A percentile compares a stretch with the other conserved stretches of the same genome.
These are phyloP conservation scores for Cladophialophora bantiana DNA, from an alignment of 2,329 filamentous ascomycete species.

Conservation along the genomic window DNA sequence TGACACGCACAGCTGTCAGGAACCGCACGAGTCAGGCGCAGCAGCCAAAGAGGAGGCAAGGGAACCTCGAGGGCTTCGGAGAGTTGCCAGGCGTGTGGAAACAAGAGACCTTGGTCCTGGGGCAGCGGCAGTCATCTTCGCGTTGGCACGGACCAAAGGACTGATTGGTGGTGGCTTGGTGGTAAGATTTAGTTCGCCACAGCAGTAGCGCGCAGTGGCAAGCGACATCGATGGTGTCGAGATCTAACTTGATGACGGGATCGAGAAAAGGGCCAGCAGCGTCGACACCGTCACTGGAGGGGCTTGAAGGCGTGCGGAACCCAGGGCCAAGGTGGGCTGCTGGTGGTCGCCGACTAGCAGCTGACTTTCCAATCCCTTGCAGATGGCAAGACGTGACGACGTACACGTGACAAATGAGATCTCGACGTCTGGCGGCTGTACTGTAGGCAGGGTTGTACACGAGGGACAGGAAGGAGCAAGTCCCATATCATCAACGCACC, in stretches of 20 bases:
- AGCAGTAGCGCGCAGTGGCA: constrained; percentile 22
- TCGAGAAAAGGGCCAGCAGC: constrained; percentile 18
- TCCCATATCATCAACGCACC: background rate
- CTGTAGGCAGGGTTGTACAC: too few species aligned
- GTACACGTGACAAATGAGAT: too few species aligned
- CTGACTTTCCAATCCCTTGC: background rate
- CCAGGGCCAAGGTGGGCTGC: background rate
- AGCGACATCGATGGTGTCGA: constrained; percentile 18
- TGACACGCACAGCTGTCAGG: constrained; percentile 6
- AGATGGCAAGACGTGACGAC: too few species aligned
- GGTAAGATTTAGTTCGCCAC: constrained; percentile 13
- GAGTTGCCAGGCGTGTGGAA: constrained; percentile 5
- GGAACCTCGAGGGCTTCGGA: background rate
- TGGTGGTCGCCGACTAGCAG: constrained; percentile 1
- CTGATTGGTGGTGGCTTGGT: constrained; percentile 2
- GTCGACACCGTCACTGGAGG: background rate
- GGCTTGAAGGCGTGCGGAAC: background rate
- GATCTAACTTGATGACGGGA: constrained; percentile 29
- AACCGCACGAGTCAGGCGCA: constrained; percentile 7
- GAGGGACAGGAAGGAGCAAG: too few species aligned
- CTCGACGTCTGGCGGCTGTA: too few species aligned
- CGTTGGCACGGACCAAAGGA: background rate
- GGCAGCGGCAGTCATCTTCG: background rate
- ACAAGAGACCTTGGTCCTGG: constrained; percentile 11
- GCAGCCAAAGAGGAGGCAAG: background rate